These are phyloP conservation scores for Rhizopogon hawkerae DNA, from an alignment of 1,284 basidiomycete species.

Conservation along the genomic window DNA sequence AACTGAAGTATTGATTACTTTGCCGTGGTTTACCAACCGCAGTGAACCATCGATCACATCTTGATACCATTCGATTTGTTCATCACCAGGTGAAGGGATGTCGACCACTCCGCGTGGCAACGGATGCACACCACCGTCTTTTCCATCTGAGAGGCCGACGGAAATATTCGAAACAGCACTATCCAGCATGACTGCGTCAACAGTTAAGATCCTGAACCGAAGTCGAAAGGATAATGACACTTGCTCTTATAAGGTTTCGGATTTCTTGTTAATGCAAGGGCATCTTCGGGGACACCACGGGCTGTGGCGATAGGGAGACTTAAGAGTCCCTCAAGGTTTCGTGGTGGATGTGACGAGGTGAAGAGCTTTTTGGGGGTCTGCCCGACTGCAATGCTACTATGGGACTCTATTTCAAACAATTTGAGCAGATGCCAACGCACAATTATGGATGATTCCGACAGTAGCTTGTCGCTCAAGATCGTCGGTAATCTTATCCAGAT, in stretches of 20 bases:
- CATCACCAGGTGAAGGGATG: slow-evolving; percentile 55
- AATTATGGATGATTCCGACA: slow-evolving; percentile 94
- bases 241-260: slow-evolving; percentile 52
- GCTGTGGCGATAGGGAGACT: slow-evolving; percentile 62
- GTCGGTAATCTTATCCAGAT: slow-evolving; percentile 79
- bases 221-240: slow-evolving; percentile 8
- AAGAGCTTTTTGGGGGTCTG: slow-evolving; percentile 92
- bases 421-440: slow-evolving; percentile 34
- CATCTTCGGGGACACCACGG: slow-evolving; percentile 77
- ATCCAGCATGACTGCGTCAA: slow-evolving; percentile 17
- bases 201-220: not conserved
- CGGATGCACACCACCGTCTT: slow-evolving; percentile 54
- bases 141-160: slow-evolving; percentile 22
- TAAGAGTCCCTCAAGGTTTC: slow-evolving; percentile 61
- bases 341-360: slow-evolving; percentile 67
- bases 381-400: slow-evolving; percentile 48
- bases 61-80: slow-evolving; percentile 58
- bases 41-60: slow-evolving; percentile 40
- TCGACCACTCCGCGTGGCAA: slow-evolving; percentile 52
- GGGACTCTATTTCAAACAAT: slow-evolving; percentile 9
- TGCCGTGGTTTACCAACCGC: slow-evolving; percentile 53
- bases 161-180: slow-evolving; percentile 18
- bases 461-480: slow-evolving; percentile 85
- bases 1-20: slow-evolving; percentile 30
- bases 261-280: slow-evolving; percentile 53